These are phyloP conservation scores for Microbotryum violaceum DNA, from an alignment of 1,284 basidiomycete species.

Conservation along the genomic window DNA sequence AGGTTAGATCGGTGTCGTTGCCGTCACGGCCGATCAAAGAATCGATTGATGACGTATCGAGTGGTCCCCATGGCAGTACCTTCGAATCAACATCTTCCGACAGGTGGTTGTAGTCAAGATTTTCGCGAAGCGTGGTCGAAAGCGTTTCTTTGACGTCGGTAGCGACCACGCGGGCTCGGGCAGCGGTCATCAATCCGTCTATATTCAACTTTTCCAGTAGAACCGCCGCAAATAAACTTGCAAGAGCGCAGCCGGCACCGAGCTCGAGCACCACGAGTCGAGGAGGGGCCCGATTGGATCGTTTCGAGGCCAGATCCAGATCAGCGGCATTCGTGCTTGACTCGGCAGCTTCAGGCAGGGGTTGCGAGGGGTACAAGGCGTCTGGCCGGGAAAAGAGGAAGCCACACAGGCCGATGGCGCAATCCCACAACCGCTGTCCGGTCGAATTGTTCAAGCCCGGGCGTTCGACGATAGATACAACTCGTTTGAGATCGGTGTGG, in stretches of 20 bases:
- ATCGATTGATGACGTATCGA: neutral
- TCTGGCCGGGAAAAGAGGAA: constrained; percentile 16
- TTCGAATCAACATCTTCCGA: neutral
- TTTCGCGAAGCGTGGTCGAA: constrained; percentile 25
- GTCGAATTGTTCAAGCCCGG: constrained; percentile 31
- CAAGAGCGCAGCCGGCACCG: constrained; percentile 34
- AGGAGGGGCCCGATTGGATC: neutral
- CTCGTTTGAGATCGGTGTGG: neutral
- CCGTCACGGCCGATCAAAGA: neutral
- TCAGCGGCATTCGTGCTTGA: neutral
- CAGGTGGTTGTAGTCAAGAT: constrained; percentile 12
- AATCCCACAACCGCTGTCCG: constrained; percentile 33
- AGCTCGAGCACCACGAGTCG: constrained; percentile 28
- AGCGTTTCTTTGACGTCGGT: constrained; percentile 32
- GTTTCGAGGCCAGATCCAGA: neutral
- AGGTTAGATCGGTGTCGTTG: neutral
- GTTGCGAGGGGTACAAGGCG: neutral
- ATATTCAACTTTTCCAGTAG: neutral
- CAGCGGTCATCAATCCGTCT: neutral
- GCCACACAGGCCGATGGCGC: constrained; percentile 27
- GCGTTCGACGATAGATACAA: constrained; percentile 19
- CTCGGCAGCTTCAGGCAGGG: neutral
- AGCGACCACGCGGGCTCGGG: constrained; percentile 8
- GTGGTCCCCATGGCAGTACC: constrained; percentile 22
- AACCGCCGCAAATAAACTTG: constrained; percentile 9